phyloP scores from a whole-genome alignment of 164 flowering plant genomes.

The Warburgia ugandensis region DNA sequence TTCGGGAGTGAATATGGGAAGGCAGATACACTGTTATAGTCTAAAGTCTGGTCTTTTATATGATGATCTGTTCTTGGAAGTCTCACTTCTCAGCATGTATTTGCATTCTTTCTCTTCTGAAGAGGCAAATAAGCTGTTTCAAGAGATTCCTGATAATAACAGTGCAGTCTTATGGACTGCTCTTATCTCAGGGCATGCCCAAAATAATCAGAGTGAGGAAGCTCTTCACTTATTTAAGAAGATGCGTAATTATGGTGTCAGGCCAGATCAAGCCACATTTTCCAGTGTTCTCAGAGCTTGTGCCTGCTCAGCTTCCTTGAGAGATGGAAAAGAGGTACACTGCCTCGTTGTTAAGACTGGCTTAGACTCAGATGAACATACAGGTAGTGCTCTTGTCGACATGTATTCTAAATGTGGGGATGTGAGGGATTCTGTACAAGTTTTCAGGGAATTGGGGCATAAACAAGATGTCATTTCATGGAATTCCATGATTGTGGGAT shows the following conservation, averaged over 20 bases:
- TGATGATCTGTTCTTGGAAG: conserved; percentile 43
- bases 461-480: conserved; percentile 61
- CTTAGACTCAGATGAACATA: conserved; percentile 49
- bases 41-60: conserved; percentile 43
- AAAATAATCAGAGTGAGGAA: conserved; percentile 46
- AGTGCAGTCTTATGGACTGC: conserved; percentile 71
- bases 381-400: conserved; percentile 69
- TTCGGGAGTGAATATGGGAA: conserved; percentile 35
- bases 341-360: conserved; percentile 55
- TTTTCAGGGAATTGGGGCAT: conserved; percentile 49
- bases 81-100: conserved; percentile 74
- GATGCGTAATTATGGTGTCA: conserved; percentile 43
- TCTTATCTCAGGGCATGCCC: conserved; percentile 63
- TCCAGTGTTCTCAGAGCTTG: conserved; percentile 68
- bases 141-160: conserved; percentile 47
- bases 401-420: conserved; percentile 98
- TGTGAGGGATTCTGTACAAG: conserved; percentile 45
- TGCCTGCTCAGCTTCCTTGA: conserved; percentile 46
- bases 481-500: conserved; percentile 88
- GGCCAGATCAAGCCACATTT: conserved; percentile 86
- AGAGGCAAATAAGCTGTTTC: conserved; percentile 54
- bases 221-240: conserved; percentile 47
- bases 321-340: conserved; percentile 60
- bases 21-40: conserved; percentile 54
- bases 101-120: conserved; percentile 29